A percentile compares a stretch with the other conserved stretches of the same genome.
Conservation (phyloP, 768 basidiomycete species). For the Amanita rimosa region DNA sequence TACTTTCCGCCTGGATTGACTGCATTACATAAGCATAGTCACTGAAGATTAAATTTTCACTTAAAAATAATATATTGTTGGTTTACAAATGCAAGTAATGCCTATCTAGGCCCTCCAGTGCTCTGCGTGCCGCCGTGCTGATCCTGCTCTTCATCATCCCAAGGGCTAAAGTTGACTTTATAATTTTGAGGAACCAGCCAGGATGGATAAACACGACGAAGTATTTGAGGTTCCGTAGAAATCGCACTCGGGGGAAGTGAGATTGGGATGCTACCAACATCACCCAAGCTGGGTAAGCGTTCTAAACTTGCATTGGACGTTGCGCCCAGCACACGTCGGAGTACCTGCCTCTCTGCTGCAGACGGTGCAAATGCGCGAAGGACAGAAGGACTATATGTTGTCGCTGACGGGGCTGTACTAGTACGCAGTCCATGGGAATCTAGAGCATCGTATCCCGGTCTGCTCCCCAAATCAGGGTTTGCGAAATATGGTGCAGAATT, state of each 20-base stretch:
- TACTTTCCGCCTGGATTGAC: not conserved
- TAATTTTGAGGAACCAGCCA: conserved; percentile 59
- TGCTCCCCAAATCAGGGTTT: conserved; percentile 8
- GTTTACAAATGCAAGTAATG: not conserved
- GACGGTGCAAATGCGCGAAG: conserved; percentile 84
- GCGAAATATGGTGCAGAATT: conserved; percentile 14
- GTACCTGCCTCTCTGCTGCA: conserved; percentile 75
- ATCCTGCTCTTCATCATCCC: conserved; percentile 60
- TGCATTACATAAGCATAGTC: too few relatives aligned
- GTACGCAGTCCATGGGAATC: conserved; percentile 48
- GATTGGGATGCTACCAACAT: conserved; percentile 63
- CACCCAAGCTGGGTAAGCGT: conserved; percentile 66
- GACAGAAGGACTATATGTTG: conserved; percentile 36
- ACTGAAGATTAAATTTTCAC: not conserved
- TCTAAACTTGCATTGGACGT: conserved; percentile 69
- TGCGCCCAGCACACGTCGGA: conserved; percentile 68
- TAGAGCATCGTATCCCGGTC: conserved; percentile 38
- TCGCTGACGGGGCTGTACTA: conserved; percentile 20
- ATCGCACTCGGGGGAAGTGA: conserved; percentile 36
- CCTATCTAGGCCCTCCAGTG: conserved; percentile 10
- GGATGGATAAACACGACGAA: conserved; percentile 33
- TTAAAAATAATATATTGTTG: not conserved
- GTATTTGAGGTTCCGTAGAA: conserved; percentile 15
- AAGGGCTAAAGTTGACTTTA: conserved; percentile 71
- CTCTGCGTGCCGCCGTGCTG: conserved; percentile 6